Conservation (phyloP, 768 basidiomycete species). For the Lactifluus echinatus region DNA sequence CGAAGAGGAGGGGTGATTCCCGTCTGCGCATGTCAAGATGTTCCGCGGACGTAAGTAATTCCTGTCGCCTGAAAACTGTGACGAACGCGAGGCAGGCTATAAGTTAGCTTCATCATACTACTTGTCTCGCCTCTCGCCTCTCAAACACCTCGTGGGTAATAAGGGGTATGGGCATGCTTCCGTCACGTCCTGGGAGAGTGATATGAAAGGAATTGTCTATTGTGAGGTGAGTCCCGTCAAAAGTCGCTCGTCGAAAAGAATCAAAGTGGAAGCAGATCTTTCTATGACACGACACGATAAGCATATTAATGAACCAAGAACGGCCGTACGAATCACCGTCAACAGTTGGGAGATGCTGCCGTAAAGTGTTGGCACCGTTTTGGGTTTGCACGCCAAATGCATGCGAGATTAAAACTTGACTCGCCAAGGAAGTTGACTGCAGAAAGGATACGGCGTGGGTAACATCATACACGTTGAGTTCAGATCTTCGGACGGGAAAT, state of each 20-base stretch:
- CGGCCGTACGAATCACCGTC: not conserved
- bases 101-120: not conserved
- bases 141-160: not conserved
- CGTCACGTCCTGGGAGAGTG: not conserved
- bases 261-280: not conserved
- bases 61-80: not conserved
- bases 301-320: not conserved
- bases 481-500: not conserved
- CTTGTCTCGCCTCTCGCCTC: not conserved
- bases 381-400: not conserved
- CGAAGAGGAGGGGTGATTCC: not conserved
- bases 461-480: not conserved
- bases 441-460: not conserved
- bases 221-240: not conserved
- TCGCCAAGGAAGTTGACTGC: not conserved
- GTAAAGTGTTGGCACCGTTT: not conserved
- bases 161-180: not conserved
- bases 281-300: not conserved
- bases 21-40: not conserved
- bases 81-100: not conserved
- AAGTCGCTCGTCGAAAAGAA: not conserved
- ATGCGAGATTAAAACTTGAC: not conserved
- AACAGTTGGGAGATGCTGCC: not conserved
- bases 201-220: not conserved
- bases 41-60: not conserved